Evolutionary conservation across 2,329 filamentous ascomycete species (phyloP), one percentile per base, ranked within the genome.

Genomic region (Neonectria hederae): DNA sequence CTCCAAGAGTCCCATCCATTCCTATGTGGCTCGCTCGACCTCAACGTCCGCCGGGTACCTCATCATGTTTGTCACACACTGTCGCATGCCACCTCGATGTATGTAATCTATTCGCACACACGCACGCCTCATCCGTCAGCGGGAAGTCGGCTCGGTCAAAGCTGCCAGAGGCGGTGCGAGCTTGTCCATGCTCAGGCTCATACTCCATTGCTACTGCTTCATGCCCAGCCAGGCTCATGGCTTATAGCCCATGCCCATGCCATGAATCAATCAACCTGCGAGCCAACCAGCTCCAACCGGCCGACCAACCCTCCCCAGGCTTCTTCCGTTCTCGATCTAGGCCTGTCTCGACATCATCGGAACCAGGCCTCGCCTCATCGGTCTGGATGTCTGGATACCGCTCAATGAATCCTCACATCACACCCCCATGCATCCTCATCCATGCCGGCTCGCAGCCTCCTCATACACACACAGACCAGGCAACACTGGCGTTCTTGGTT

Each of bases 231-330:
- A 28, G 28, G 28, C 46, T 22, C 43, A 57, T 59, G 32, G 19
- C 45, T 32, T 54, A 54, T 43, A 42, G 32, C 42, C 52, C 42
- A 54, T 45, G 22, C 21, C 60, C 60, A 54, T 55, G 28, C 43
- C 59, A 45, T 59, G 51, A 58, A 59, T 54, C 43, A 53, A 43
- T 48, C 42, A 59, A 38, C n/a, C 49, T 26, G 43, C 43, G 49
- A 53, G 59, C 61, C 61, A 63, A 59, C 60, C 54, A 57, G 48
- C 48, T 38, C 46, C 40, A 40, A 43, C 45, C 32, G 22, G 13
- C 54, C 54, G 24, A 53, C 54, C 48, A 46, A 48, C 48, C 54
- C 52, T 32, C n/a, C 30, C 24, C 19, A 24, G 55, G 35, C 19
- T 52, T 17, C 24, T 48, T 35, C 46, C 48, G 42, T 46, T 40